A percentile compares a stretch with the other conserved stretches of the same genome.
phyloP scores from a whole-genome alignment of 306 rosid species.

The Betula pendula region DNA sequence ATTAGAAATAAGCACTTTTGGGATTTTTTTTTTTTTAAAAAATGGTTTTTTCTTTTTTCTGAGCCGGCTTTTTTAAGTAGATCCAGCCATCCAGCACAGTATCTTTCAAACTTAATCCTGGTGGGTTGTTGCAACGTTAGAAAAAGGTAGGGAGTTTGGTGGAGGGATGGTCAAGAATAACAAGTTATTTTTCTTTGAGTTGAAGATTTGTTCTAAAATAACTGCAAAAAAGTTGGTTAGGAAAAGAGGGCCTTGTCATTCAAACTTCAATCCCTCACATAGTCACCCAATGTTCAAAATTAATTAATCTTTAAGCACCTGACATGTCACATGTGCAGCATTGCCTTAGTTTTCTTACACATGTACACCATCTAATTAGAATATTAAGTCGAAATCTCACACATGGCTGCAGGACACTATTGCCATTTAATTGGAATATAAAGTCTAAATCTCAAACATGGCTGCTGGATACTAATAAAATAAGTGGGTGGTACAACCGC shows the following conservation, averaged over 20 bases:
- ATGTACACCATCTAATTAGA: not conserved
- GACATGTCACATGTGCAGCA: not conserved
- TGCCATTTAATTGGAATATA: not conserved
- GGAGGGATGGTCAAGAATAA: slow-evolving; percentile 13
- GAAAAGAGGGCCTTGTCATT: not conserved
- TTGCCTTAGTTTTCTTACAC: not conserved
- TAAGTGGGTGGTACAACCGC: no score
- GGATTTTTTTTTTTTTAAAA: no score
- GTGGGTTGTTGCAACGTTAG: slow-evolving; percentile 22
- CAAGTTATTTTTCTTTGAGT: slow-evolving; percentile 26
- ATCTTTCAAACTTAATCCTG: not conserved
- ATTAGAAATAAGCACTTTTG: not conserved
- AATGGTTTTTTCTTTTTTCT: no score
- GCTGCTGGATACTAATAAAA: no score
- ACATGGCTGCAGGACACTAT: no score
- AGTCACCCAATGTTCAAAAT: not conserved
- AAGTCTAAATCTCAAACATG: not conserved
- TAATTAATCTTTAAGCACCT: not conserved
- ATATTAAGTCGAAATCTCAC: not conserved
- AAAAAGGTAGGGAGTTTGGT: slow-evolving; percentile 29
- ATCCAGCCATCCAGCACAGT: not conserved
- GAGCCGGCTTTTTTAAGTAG: no score
- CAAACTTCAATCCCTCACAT: not conserved
- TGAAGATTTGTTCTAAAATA: slow-evolving; percentile 28
- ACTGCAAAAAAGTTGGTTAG: slow-evolving; percentile 13